Evolutionary conservation across 306 rosid species (phyloP).

Genomic region (Cicer bijugum): DNA sequence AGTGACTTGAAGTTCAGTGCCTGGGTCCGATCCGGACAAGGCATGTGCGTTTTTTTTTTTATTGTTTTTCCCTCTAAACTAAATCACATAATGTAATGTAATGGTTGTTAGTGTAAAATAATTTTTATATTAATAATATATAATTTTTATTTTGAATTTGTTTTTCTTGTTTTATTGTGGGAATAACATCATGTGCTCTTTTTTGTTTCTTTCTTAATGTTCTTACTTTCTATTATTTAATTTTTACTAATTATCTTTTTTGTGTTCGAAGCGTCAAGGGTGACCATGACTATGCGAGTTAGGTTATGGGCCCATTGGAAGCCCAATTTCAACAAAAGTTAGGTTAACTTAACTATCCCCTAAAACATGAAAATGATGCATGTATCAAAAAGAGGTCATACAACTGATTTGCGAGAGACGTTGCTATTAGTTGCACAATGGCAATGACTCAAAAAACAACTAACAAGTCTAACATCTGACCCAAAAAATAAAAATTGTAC

Average conservation of each 20-base stretch:
- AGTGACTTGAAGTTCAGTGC: not conserved
- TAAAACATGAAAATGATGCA: slow-evolving; percentile 34
- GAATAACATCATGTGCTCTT: not conserved
- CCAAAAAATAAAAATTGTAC: slow-evolving; percentile 24
- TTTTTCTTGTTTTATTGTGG: not conserved
- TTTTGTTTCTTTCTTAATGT: not conserved
- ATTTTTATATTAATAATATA: no score
- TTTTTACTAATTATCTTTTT: not conserved
- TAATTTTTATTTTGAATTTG: no score
- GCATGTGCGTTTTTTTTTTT: not conserved
- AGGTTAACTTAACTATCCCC: slow-evolving; percentile 45
- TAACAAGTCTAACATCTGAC: not conserved
- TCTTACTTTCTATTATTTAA: not conserved
- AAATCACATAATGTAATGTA: no score
- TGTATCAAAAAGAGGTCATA: not conserved
- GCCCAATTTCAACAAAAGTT: slow-evolving; percentile 51
- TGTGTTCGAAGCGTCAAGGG: slow-evolving; percentile 16
- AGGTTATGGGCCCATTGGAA: slow-evolving; percentile 44
- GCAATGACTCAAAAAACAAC: slow-evolving; percentile 52
- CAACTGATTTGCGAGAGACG: slow-evolving; percentile 34
- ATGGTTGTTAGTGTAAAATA: no score
- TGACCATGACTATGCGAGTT: slow-evolving; percentile 28
- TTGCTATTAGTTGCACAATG: slow-evolving; percentile 38
- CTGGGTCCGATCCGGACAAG: not conserved
- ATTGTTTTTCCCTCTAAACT: not conserved